Conservation (phyloP, 2,329 filamentous ascomycete species). For the Trichoderma sp. region DNA sequence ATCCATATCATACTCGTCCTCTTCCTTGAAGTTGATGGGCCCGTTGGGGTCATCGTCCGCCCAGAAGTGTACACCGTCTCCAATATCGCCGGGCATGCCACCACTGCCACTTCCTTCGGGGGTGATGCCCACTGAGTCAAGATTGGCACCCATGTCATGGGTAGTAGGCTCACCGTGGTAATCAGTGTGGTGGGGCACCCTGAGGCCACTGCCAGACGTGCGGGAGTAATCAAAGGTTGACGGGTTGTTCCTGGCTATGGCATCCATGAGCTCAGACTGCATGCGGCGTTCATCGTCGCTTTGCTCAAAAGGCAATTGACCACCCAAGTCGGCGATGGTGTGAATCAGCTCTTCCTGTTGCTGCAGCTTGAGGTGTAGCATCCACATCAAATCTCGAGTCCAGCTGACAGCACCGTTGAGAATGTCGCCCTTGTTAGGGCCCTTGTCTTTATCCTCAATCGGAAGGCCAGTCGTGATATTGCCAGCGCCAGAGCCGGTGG, state of each 20-base stretch:
- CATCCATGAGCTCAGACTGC: slow-evolving; percentile 88
- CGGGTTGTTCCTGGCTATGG: slow-evolving; percentile 77
- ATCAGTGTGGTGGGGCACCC: slow-evolving; percentile 92
- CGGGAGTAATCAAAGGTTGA: slow-evolving; percentile 82
- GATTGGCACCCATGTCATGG: slow-evolving; percentile 43
- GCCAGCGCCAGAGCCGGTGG: slow-evolving; percentile 66
- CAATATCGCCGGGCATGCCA: slow-evolving; percentile 48
- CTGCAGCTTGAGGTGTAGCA: slow-evolving; percentile 83
- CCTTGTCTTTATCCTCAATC: slow-evolving; percentile 96
- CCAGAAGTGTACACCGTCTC: slow-evolving; percentile 61
- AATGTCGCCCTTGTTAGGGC: slow-evolving; percentile 97
- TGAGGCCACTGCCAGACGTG: slow-evolving; percentile 77
- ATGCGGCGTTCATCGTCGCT: slow-evolving; percentile 94
- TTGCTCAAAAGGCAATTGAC: slow-evolving; percentile 75
- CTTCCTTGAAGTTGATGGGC: slow-evolving; percentile 81
- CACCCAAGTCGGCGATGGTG: slow-evolving; percentile 70
- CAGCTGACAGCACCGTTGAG: slow-evolving; percentile 96
- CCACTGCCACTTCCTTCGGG: slow-evolving; percentile 44
- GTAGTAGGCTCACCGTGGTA: slow-evolving; percentile 76
- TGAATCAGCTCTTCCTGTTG: slow-evolving; percentile 87
- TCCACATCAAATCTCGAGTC: slow-evolving; percentile 98
- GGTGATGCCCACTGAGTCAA: slow-evolving; percentile 43
- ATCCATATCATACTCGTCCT: slow-evolving; percentile 92
- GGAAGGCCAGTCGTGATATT: slow-evolving; percentile 92
- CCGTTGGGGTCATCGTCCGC: slow-evolving; percentile 69